Conservation (phyloP, 208 protist species). For the Leishmania lainsoni region DNA sequence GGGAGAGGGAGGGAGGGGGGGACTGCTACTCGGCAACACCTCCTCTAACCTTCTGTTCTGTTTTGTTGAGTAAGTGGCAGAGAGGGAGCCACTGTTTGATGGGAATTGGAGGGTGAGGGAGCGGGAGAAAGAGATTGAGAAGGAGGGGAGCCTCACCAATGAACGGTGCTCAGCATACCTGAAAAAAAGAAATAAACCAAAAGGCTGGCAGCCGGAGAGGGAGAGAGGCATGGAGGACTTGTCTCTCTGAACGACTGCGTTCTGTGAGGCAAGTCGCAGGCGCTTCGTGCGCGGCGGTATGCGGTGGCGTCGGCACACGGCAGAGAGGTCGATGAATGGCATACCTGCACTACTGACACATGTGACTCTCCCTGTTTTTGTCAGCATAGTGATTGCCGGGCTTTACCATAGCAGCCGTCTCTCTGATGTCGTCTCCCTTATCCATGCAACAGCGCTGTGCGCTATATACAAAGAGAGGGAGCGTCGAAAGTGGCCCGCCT, state of each 20-base stretch:
- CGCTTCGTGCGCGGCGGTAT: no score
- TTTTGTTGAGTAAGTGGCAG: background rate
- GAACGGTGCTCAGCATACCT: background rate
- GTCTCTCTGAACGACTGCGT: background rate
- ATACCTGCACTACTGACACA: background rate
- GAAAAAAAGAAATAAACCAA: background rate
- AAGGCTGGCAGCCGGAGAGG: background rate
- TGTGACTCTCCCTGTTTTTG: background rate
- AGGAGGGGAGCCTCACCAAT: background rate
- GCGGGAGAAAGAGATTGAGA: background rate
- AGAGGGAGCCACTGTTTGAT: background rate
- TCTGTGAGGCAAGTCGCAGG: background rate
- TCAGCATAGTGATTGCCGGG: background rate
- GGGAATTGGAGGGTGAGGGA: background rate
- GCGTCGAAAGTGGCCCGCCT: background rate
- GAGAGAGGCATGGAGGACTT: background rate
- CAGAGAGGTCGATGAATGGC: background rate
- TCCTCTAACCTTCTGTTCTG: background rate
- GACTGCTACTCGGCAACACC: background rate
- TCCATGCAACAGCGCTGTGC: background rate
- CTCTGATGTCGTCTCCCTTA: background rate
- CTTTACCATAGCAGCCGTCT: background rate
- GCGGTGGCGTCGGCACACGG: background rate
- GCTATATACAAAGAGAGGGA: background rate
- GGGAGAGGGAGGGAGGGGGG: background rate